Evolutionary conservation across 2,329 filamentous ascomycete species (phyloP), one percentile per base, ranked within the genome.

Genomic region (Akanthomyces dipterigenus): DNA sequence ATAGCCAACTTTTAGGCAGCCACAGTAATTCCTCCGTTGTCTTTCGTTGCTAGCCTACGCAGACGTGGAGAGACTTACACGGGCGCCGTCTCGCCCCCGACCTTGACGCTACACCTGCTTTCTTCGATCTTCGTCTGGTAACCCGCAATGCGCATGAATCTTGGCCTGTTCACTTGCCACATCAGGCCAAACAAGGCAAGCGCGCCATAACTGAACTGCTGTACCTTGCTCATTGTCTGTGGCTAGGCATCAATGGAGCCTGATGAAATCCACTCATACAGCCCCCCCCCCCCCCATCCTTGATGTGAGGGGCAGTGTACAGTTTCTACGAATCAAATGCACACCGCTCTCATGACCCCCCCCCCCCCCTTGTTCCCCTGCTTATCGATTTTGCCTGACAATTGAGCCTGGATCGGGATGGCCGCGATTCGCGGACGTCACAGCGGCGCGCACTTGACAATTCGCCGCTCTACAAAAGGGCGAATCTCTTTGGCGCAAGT

Each of bases 351-450:
- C 6, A 9, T 53, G 50, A 16, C 4, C 24, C 28, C 31, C 20
- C 40, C 36, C 20, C 24, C 28, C 31, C 20, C 40, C 36, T 14
- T 16, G 18, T 57, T 24, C 5, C 12, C 5, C n/a, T 38, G 48
- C 20, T 7, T 57, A 42, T 18, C 20, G 16, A 2, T 7, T 16
- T 28, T 28, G 42, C 55, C 55, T 57, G 55, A 57, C 11, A 48
- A 14, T 49, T 57, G 20, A 48, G 55, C 55, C 50, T 48, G 42
- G 43, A 57, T 57, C 55, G 55, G 55, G 22, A 14, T 28, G 31
- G 5, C 43, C 43, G 55, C 43, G 28, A 22, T 48, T 57, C 55
- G 43, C 22, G 28, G 18, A 48, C 31, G 42, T 57, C 55, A 48
- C 55, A 28, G 43, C 20, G 20, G 43, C 20, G 14, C 28, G 16